Evolutionary conservation across 169 alveolate species (phyloP), one percentile per base, ranked within the genome.

Genomic region (Plasmodium inui): DNA sequence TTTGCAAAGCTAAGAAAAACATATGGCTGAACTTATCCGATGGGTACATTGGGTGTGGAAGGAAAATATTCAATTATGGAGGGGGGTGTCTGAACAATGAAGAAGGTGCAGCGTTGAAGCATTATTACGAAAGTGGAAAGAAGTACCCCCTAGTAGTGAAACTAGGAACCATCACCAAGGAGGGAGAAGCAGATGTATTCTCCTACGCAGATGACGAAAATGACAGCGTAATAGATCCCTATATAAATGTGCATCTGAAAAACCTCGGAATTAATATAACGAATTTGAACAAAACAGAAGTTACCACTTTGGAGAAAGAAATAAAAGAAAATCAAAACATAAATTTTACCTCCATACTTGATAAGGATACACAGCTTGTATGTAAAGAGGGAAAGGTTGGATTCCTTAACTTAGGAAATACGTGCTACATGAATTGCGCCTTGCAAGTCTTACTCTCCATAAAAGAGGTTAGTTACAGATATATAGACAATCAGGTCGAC

Each of bases 31-130:
- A 85, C 55, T 74, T 85, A 76, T 85, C 93, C 26, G 93, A 70
- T 93, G 96, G 98, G 44, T 97, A 95, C 83, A 96, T 97, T 41
- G 99, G 99, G 3, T 97, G 99, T 82, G 99, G 99, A 9, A 84
- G 99, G 79, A 97, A 96, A 91, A 92, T 96, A 70, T 97, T 92
- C 79, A 98, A 97, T 67, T 93, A 95, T 34, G 97, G 97, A n/a
- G 99, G 98, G 2, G 98, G 99, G 8, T 97, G 99, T 50, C 92
- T 92, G 39, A 98, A 96, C 46, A 98, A 98, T 76, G 96, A 93
- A 8, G 99, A 97, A 84, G 99, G 99, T 5, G 99, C 99, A 5
- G 98, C 99, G n/a, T 89, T 97, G n/a, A 95, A 95, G 41, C 99
- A 97, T 82, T 97, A 93, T 92, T 82, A 94, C 94, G 98, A 96